A percentile compares a stretch with the other conserved stretches of the same genome.
These are phyloP conservation scores for Kwoniella sp. DNA, from an alignment of 768 basidiomycete genomes.

Conservation along the genomic window DNA sequence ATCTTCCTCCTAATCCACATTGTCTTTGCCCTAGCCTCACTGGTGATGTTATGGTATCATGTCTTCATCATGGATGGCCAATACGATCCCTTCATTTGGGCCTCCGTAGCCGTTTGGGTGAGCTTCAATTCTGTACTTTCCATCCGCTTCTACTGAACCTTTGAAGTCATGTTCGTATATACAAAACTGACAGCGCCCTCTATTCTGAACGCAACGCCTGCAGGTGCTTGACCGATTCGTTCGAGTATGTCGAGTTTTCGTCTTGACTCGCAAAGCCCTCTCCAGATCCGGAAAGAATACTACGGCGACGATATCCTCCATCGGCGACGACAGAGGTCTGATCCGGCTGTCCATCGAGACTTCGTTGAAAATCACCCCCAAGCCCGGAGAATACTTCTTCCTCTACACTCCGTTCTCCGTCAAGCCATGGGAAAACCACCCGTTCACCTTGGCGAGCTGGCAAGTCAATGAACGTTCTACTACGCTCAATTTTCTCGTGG, in stretches of 20 bases:
- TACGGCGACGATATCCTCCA: conserved; percentile 2
- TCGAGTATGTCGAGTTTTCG: conserved; percentile 27
- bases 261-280: conserved; percentile 22
- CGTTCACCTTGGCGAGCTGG: conserved; percentile 40
- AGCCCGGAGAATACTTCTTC: conserved; percentile 37
- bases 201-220: no score
- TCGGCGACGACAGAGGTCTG: conserved; percentile 11
- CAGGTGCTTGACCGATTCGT: conserved; percentile 31
- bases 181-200: no score
- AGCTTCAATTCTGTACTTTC: background rate
- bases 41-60: conserved; percentile 36
- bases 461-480: conserved; percentile 6
- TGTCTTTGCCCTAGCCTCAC: conserved; percentile 19
- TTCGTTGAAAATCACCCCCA: conserved; percentile 16
- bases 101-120: conserved; percentile 37
- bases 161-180: background rate
- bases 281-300: conserved; percentile 20
- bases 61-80: conserved; percentile 32
- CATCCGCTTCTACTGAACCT: background rate
- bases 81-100: conserved; percentile 36
- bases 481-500: conserved; percentile 26
- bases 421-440: conserved; percentile 44
- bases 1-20: conserved; percentile 41
- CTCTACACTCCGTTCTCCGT: conserved; percentile 29
- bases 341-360: conserved; percentile 29